phyloP scores from a whole-genome alignment of 2,329 filamentous ascomycete species.

The Cladosporium sp. region DNA sequence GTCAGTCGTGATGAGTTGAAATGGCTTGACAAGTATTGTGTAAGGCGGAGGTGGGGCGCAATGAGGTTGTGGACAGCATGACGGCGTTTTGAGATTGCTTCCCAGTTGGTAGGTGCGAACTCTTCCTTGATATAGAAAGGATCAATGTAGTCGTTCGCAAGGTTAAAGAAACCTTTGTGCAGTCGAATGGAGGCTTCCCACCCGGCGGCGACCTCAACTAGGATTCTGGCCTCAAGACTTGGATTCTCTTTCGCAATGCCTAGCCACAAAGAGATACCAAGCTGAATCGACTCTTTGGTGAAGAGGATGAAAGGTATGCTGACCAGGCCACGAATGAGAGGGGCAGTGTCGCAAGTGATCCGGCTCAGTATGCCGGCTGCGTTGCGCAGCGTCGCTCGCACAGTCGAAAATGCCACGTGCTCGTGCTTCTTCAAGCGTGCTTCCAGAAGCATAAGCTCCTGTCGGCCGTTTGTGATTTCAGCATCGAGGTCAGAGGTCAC shows the following conservation, averaged over 20 bases:
- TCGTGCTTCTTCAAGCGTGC: constrained; percentile 65
- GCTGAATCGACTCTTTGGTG: constrained; percentile 89
- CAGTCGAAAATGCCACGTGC: constrained; percentile 65
- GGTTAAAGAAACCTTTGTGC: constrained; percentile 76
- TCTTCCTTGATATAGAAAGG: constrained; percentile 90
- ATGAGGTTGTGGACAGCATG: constrained; percentile 77
- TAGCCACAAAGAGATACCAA: constrained; percentile 93
- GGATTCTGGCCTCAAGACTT: constrained; percentile 75
- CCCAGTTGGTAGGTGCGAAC: constrained; percentile 84
- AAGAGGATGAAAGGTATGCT: constrained; percentile 90
- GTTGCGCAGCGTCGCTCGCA: constrained; percentile 76
- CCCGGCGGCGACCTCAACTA: constrained; percentile 81
- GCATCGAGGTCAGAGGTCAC: not conserved
- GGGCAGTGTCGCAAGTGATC: constrained; percentile 66
- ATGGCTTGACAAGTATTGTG: constrained; percentile 90
- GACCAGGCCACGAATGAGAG: constrained; percentile 79
- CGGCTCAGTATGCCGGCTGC: constrained; percentile 84
- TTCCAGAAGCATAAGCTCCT: constrained; percentile 68
- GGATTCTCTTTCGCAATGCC: constrained; percentile 97
- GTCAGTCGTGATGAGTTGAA: constrained; percentile 90
- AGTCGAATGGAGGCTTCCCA: constrained; percentile 83
- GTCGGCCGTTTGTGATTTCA: constrained; percentile 35
- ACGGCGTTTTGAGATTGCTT: constrained; percentile 67
- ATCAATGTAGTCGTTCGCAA: constrained; percentile 68
- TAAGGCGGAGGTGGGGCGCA: constrained; percentile 76